Base-by-base conservation (phyloP, 352 stramenopile species). In the Pythium aphanidermatum region DNA sequence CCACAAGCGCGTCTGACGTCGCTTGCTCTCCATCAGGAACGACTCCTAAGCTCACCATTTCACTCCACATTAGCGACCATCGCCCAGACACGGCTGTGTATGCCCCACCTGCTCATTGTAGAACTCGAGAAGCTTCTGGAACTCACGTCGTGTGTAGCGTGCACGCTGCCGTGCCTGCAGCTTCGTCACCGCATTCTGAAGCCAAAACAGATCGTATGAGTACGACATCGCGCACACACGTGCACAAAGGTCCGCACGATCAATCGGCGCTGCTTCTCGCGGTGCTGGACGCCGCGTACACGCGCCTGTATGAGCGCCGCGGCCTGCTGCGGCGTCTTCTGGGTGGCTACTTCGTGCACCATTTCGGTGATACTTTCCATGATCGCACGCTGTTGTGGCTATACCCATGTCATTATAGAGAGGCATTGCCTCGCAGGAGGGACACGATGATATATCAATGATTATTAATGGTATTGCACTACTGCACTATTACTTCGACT, bases 101-200 rank as follows among this genome's bases (percentile, higher is more conserved):
- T 21, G 24, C 12, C 3, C 24, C 33, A 63, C 47, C 55, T 89
- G 74, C 16, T 86, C 58, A 46, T 65, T 60, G 28, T 71, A 70
- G 37, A 86, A 82, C 37, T 52, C 46, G 30, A 68, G 65, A 10
- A 85, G 58, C 38, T 65, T 40, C 17, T 46, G 51, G 43, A 68
- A 89, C 51, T 83, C 69, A 3, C 62, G 62, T 10, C 74, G 63
- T 19, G 74, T 73, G 49, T 68, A 80, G 7, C 70, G 68, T 1
- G 67, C 74, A n/a, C 72, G 70, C 53, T 86, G 74, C 12, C 60
- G 49, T 13, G 77, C 72, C 46, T 86, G 74, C 7, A 87, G 49
- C 31, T 52, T 63, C 3, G 63, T 81, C 36, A 87, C 51, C n/a
- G 55, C 70, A 33, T 31, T 56, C 74, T 87, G 46, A 27, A 24